Base-by-base conservation (phyloP, 2,329 filamentous ascomycete species). In the Trichophyton benhamiae region DNA sequence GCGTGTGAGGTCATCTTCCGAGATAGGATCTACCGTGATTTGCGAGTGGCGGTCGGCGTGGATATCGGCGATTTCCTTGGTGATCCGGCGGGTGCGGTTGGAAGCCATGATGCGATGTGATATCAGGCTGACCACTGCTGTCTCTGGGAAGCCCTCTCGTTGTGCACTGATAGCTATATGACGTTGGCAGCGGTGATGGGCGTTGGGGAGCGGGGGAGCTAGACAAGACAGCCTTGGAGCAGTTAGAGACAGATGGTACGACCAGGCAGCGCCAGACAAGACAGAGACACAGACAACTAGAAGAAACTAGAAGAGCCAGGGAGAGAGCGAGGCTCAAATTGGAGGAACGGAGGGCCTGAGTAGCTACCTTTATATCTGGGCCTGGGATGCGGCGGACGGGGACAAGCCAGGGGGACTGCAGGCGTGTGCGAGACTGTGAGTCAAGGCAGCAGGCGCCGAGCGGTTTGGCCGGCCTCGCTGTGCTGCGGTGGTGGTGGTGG, bases 1-100 rank as follows among this genome's bases (percentile, higher is more conserved):
- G 69, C 92, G 88, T 62, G 86, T 89, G 61, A 97, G 78, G 74
- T 91, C 87, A 65, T 84, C 81, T 55, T 82, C 82, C 64, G 83
- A 77, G 62, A 84, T 76, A 0, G 85, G 81, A 60, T 84, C 78
- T 13, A 88, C 89, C 33, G 80, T 80, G 68, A 97, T 89, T 63
- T 89, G 86, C 20, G 90, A 95, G 64, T 83, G 82, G 61, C 82
- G 80, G 71, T 99, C 94, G 63, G 72, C 69, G 48, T 75, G 74
- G 60, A 79, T 77, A 66, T 79, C 77, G 36, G 76, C 75, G 58
- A 79, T 71, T 64, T 80, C 78, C 68, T 79, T 79, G 46, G 74
- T 74, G 62, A 79, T 75, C 63, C 83, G 82, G 65, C 83, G 79
- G 60, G 77, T 77, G 60, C 82, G 79, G 68, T 84, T 83, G 60